A percentile compares a stretch with the other conserved stretches of the same genome.
Evolutionary conservation across 805 yeast genomes (phyloP).

Genomic region (Teunomyces funiuensis): DNA sequence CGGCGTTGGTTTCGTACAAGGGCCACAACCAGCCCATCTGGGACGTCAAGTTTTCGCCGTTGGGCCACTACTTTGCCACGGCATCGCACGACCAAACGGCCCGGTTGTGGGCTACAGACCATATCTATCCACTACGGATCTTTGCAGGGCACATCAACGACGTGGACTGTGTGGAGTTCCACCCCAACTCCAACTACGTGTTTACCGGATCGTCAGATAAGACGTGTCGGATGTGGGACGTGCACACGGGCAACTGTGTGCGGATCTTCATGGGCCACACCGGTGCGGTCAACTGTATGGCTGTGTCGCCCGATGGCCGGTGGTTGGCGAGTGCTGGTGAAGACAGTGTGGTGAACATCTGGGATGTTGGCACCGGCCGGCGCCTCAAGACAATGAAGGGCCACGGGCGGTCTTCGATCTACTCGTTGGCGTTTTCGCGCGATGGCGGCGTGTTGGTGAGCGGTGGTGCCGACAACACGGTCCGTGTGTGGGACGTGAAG

Average conservation of each 20-base stretch:
- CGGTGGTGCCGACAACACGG: constrained; percentile 89
- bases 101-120: constrained; percentile 96
- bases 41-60: constrained; percentile 94
- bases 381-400: constrained; percentile 90
- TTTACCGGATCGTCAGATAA: constrained; percentile 95
- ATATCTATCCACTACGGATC: constrained; percentile 90
- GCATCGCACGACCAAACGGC: constrained; percentile 98
- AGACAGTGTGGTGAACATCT: constrained; percentile 81
- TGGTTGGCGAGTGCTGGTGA: constrained; percentile 96
- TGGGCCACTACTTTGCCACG: constrained; percentile 97
- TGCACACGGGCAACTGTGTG: constrained; percentile 82
- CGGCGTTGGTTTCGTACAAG: constrained; percentile 88
- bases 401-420: constrained; percentile 84
- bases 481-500: constrained; percentile 94
- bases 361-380: constrained; percentile 94
- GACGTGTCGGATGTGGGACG: constrained; percentile 98
- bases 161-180: constrained; percentile 92
- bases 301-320: constrained; percentile 95
- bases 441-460: constrained; percentile 90
- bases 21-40: constrained; percentile 97
- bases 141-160: constrained; percentile 98
- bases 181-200: constrained; percentile 92
- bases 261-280: constrained; percentile 91
- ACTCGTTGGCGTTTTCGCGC: constrained; percentile 77
- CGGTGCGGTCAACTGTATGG: constrained; percentile 80